Conservation (phyloP, 176 grass and related monocot genomes). For the Zoysia japonica region DNA sequence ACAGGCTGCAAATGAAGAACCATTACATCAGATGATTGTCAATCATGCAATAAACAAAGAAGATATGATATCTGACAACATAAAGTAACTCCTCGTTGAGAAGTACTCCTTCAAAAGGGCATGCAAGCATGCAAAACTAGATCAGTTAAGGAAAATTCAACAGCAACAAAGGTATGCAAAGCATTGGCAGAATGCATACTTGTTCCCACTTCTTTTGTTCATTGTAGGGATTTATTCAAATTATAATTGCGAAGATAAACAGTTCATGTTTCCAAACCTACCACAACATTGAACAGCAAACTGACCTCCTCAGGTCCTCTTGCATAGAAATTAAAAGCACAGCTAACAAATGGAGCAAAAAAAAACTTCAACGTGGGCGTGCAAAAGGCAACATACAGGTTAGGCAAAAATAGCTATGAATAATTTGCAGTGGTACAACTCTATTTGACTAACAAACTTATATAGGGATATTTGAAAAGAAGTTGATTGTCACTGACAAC, state of each 20-base stretch:
- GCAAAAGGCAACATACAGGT: not conserved
- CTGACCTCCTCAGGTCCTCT: not conserved
- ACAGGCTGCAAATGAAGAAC: constrained; percentile 38
- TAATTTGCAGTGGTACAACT: constrained; percentile 5
- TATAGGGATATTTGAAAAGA: not conserved
- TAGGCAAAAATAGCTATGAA: not conserved
- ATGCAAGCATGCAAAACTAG: not conserved
- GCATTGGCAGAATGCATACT: not conserved
- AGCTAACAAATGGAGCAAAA: constrained; percentile 8
- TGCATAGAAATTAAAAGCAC: constrained; percentile 21
- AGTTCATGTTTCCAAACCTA: constrained; percentile 13
- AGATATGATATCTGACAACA: constrained; percentile 2
- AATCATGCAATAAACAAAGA: constrained; percentile 21
- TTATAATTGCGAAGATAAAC: not conserved
- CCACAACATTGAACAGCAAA: constrained; percentile 4
- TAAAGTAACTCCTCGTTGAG: not conserved
- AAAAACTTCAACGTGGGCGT: not conserved
- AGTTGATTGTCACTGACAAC: not conserved
- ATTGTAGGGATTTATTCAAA: constrained; percentile 7
- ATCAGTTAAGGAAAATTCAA: not conserved
- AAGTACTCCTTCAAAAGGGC: constrained; percentile 23
- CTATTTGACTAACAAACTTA: constrained; percentile 4
- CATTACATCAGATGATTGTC: constrained; percentile 21
- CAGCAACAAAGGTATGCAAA: constrained; percentile 21
- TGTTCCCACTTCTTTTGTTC: constrained; percentile 1